These are phyloP conservation scores for Claviceps capensis DNA, from an alignment of 2,329 filamentous ascomycete species.

Conservation along the genomic window DNA sequence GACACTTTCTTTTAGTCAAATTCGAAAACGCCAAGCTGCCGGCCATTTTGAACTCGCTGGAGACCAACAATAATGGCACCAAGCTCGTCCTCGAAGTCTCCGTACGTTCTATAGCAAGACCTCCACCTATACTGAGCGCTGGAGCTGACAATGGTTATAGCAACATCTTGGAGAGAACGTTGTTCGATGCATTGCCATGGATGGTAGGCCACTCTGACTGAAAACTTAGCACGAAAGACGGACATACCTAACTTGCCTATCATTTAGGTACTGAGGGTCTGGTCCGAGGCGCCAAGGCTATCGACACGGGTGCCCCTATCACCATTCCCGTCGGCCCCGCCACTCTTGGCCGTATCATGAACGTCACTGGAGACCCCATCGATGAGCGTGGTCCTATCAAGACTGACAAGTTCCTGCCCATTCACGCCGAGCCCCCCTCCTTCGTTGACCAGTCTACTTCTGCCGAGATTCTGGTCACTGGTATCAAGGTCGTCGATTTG, in stretches of 20 bases:
- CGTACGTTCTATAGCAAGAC: constrained; percentile 39
- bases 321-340: constrained; percentile 86
- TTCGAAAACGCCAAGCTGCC: constrained; percentile 91
- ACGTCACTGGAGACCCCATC: constrained; percentile 99
- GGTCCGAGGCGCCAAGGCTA: constrained; percentile 73
- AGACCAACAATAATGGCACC: constrained; percentile 79
- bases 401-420: constrained; percentile 72
- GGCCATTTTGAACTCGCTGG: constrained; percentile 92
- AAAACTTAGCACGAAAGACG: background rate
- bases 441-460: constrained; percentile 94
- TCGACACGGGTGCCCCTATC: constrained; percentile 89
- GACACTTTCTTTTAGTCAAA: constrained; percentile 55
- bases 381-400: constrained; percentile 99
- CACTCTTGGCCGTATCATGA: constrained; percentile 98
- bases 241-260: constrained; percentile 4
- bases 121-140: background rate
- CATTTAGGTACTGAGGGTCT: constrained; percentile 91
- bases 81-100: constrained; percentile 95
- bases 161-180: constrained; percentile 99
- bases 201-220: constrained; percentile 51
- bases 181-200: constrained; percentile 99
- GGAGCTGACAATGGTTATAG: constrained; percentile 37
- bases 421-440: constrained; percentile 84
- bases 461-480: constrained; percentile 93
- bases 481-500: constrained; percentile 99